These are phyloP conservation scores for Dianthus caryophyllus DNA, from an alignment of 148 eudicot genomes.

Conservation along the genomic window DNA sequence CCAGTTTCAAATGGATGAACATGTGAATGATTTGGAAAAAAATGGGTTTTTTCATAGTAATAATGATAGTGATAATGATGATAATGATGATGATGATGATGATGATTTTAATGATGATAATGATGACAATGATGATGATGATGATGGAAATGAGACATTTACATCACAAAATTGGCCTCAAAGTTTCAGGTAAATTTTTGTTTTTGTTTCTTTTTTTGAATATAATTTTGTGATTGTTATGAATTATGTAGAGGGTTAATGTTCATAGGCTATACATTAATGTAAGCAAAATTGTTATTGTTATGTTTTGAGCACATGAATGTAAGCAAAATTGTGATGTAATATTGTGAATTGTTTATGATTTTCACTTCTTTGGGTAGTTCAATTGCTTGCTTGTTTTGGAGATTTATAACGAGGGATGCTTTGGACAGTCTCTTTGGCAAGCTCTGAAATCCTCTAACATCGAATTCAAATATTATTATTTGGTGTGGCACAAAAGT, in stretches of 20 bases:
- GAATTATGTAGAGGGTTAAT: neutral
- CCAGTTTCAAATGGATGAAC: constrained; percentile 32
- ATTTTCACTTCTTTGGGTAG: neutral
- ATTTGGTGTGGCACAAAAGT: too few species aligned
- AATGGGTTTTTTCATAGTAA: constrained; percentile 8
- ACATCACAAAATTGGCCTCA: constrained; percentile 67
- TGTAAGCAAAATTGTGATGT: too few species aligned
- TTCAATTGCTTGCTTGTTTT: too few species aligned
- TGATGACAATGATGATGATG: constrained; percentile 19
- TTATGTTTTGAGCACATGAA: too few species aligned
- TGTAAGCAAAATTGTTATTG: too few species aligned
- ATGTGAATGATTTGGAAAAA: constrained; percentile 32
- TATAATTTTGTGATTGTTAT: neutral
- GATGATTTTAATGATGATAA: constrained; percentile 16
- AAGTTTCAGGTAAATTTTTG: constrained; percentile 43
- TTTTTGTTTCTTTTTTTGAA: neutral
- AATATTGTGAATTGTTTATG: neutral
- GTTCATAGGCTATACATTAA: too few species aligned
- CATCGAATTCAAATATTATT: too few species aligned
- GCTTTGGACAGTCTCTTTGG: too few species aligned
- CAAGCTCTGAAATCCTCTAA: too few species aligned
- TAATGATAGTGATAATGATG: constrained; percentile 15
- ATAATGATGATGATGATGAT: constrained; percentile 14
- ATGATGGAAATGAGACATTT: constrained; percentile 21
- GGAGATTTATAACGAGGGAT: too few species aligned